Base-by-base conservation (phyloP, 768 basidiomycete genomes). In the Lentinula raphanica region DNA sequence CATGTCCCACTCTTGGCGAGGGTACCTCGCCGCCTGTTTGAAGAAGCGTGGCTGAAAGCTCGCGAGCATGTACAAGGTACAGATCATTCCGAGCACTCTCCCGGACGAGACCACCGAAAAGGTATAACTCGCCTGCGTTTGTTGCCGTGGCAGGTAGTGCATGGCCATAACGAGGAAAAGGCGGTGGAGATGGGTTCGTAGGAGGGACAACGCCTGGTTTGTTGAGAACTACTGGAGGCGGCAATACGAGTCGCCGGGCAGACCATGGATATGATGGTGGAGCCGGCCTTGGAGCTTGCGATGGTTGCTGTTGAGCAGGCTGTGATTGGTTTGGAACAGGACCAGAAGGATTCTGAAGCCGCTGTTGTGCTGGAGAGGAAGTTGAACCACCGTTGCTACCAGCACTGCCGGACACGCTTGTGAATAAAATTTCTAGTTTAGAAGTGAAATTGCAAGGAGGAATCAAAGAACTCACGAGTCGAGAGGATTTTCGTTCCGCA, bases 131-230 rank as follows among this genome's bases (percentile, higher is more conserved):
- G 7, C 97, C 97, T 5, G 78, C 80, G n/a, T 82, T 68, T 23
- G 87, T 88, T 1, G 91, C 83, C 7, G 79, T 82, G 5, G 89
- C 82, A 8, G 94, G 94, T 5, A 98, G 82, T 12, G 95, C 88
- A 68, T 97, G 92, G 25, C 96, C 97, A 68, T 98, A 99, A 40
- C 96, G 87, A 25, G 97, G 96, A 71, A 98, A 98, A 0, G 96
- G 96, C 1, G 88, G 86, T 0, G 92, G 88, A 0, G 92, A 93
- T 2, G 86, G 85, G 1, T 82, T 74, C 0, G 82, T 82, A 8
- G 88, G 80, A n/a, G 83, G 80, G 0, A 76, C 78, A 53, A 83
- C 73, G 45, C 83, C 86, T 12, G 86, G 85, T 62, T 86, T 89
- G 50, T 78, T 76, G 49, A 90, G 74, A 19, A 82, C 70, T 12